Base-by-base conservation (phyloP, 805 yeast genomes). In the Monosporozyma yasuniensis region DNA sequence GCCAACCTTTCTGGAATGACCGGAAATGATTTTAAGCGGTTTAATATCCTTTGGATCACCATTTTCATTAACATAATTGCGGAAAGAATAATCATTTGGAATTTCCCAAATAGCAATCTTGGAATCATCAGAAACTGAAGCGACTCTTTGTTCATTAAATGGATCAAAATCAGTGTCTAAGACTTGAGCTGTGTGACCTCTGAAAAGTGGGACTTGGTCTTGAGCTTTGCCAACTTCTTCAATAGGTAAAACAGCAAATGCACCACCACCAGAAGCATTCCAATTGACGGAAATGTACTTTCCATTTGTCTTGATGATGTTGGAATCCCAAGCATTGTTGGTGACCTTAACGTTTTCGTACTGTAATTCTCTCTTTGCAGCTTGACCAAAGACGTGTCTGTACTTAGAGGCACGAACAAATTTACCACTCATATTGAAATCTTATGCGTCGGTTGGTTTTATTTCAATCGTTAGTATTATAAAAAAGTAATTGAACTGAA, bases 181-280 rank as follows among this genome's bases (percentile, higher is more conserved):
- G 34, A 93, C 97, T 8, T 95, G 84, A 25, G 96, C 96, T 30
- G 90, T 85, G 67, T 91, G 99, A 14, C 99, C 99, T 61, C 96
- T 80, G 69, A 91, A 93, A 56, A 93, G 75, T 2, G 99, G 93
- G 46, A 89, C 90, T 53, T 83, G 80, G 59, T 93, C 99, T 3
- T 96, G 97, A 7, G 90, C 82, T 64, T 90, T 93, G 9, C 99
- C 98, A 18, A 80, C 83, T 66, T 91, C 96, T 8, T 66, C 65
- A 23, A 87, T 72, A 2, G 99, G 99, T 52, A 93, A 81, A 11
- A 95, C 86, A 1, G 96, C 96, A 72, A 93, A 90, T 0, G 98
- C 95, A 48, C 99, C 99, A 54, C 98, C 98, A 39, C 98, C 98
- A 10, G 95, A 84, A 30, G 96, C 76, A 52, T 87, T 88, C 96